These are phyloP conservation scores for Sequoia sempervirens DNA, from an alignment of 75 land plant species.

Conservation along the genomic window DNA sequence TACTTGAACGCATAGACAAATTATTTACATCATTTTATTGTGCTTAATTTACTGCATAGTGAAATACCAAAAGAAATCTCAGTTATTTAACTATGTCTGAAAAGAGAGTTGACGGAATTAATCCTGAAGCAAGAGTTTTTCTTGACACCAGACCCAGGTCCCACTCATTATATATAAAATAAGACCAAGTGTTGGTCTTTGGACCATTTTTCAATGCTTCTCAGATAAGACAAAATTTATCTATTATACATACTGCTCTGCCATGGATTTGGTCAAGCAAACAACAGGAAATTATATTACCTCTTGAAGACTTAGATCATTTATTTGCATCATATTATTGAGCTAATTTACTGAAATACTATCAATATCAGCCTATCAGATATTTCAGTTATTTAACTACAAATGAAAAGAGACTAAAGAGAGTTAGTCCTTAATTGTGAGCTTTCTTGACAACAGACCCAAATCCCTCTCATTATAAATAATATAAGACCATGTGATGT, in stretches of 20 bases:
- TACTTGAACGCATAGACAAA: neutral
- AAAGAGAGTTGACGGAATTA: too few relatives aligned
- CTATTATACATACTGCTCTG: neutral
- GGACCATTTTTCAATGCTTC: neutral
- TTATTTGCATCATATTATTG: neutral
- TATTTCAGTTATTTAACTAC: neutral
- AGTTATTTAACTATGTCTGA: too few relatives aligned
- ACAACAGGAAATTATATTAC: neutral
- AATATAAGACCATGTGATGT: neutral
- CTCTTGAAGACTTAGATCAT: neutral
- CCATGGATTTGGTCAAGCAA: neutral
- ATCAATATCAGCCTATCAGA: neutral
- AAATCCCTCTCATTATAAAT: neutral
- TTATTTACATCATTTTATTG: neutral
- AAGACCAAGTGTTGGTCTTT: neutral
- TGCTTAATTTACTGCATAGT: neutral
- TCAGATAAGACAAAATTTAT: neutral
- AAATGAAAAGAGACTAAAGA: neutral
- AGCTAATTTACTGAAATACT: neutral
- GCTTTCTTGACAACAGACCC: neutral
- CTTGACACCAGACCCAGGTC: too few relatives aligned
- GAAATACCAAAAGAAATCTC: neutral
- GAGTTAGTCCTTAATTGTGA: neutral
- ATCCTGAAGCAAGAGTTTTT: too few relatives aligned
- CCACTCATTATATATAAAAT: neutral